phyloP scores from a whole-genome alignment of 2,329 filamentous ascomycete genomes.

The Arachnomyces sp. region DNA sequence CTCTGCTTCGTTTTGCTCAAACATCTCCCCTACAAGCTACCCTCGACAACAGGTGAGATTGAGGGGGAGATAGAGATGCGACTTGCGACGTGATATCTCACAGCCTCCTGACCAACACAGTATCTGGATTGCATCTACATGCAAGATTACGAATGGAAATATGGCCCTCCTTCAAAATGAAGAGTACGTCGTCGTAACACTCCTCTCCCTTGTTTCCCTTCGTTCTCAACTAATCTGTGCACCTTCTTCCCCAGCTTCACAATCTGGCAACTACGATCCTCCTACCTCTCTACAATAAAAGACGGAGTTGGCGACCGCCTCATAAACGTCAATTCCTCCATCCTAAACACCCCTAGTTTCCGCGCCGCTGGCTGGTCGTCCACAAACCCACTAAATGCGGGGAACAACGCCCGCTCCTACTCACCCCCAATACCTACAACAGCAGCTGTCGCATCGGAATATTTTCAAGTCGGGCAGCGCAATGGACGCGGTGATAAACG shows the following conservation, averaged over 20 bases:
- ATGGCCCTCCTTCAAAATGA: slow-evolving; percentile 46
- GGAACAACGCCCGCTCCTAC: slow-evolving; percentile 55
- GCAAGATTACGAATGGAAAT: slow-evolving; percentile 6
- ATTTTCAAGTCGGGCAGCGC: slow-evolving; percentile 44
- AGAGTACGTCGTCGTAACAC: slow-evolving; percentile 33
- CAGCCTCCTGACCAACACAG: too few relatives aligned
- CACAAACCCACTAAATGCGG: slow-evolving; percentile 34
- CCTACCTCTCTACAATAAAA: slow-evolving; percentile 55
- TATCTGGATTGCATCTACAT: not conserved
- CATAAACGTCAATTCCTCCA: slow-evolving; percentile 55
- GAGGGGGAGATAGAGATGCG: too few relatives aligned
- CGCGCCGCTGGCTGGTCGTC: slow-evolving; percentile 55
- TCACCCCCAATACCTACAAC: slow-evolving; percentile 57
- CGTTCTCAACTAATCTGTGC: not conserved
- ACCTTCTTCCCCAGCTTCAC: slow-evolving; percentile 43
- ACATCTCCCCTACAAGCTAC: too few relatives aligned
- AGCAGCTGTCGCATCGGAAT: slow-evolving; percentile 50
- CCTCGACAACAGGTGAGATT: too few relatives aligned
- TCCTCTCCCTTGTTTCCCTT: not conserved
- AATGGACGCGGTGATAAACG: slow-evolving; percentile 18
- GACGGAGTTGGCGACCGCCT: slow-evolving; percentile 58
- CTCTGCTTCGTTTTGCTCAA: too few relatives aligned
- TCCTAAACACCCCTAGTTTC: slow-evolving; percentile 57
- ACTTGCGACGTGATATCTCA: too few relatives aligned
- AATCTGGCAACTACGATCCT: slow-evolving; percentile 57